Base-by-base conservation (phyloP, 129 eudicot species). In the Erigeron canadensis region DNA sequence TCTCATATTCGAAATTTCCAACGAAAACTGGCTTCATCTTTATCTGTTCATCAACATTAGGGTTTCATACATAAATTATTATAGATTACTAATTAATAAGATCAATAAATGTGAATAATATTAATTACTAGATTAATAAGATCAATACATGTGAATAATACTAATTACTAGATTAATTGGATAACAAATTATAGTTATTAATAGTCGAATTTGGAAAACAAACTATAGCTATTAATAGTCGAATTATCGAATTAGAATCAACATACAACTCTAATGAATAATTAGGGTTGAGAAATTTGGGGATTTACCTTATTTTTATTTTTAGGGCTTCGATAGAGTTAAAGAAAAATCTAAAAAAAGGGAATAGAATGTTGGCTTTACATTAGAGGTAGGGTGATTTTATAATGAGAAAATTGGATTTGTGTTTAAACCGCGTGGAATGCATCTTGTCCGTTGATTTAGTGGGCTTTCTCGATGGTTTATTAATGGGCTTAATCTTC, bases 1-100 rank as follows among this genome's bases (percentile, higher is more conserved):
- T 87, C 22, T 93, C 92, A 75, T 81, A 93, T 80, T 84, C 98
- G 72, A 89, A 89, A 61, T 93, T 93, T 1, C 98, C 95, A 22
- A 81, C 80, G 91, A 93, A 93, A 46, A 93, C 65, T 45, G 98
- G 95, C 80, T 87, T 85, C 96, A 93, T 93, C 81, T 67, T 59
- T 50, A 2, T 5, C 17, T 50, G 51, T 50, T 87, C 75, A 65
- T 18, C 15, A 39, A 5, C 47, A 39, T 10, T 17, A 28, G 34
- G 34, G 34, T 28, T 28, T 28, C 34, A 28, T 28, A 28, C 3
- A 28, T 28, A 1, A 3, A 28, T 28, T 28, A 28, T 28, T 28
- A 28, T 28, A 1, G 3, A 28, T 28, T 28, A 28, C 3, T 28
- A 28, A 28, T 28, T 28, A 28, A 28, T 3, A 28, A 28, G 34